Evolutionary conservation across 495 filamentous ascomycete species (phyloP).

Genomic region (Aspergillus funiculosus): DNA sequence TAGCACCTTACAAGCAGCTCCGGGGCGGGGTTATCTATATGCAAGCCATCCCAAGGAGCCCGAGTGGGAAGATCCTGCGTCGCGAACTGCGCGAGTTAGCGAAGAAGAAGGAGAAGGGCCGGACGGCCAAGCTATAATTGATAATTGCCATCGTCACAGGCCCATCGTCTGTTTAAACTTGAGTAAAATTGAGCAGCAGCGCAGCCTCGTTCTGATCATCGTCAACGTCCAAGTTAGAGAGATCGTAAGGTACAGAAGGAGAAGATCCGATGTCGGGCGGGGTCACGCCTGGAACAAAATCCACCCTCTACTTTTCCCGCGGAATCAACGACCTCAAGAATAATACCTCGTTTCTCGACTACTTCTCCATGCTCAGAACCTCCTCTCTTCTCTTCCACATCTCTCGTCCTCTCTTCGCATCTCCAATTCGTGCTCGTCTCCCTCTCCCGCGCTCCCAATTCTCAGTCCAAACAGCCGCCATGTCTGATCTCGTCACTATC

Average conservation of each 20-base stretch:
- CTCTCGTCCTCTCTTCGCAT: constrained; percentile 22
- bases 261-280: constrained; percentile 1
- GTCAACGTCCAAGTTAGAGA: too few species aligned
- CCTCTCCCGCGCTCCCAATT: constrained; percentile 10
- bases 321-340: constrained; percentile 25
- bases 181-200: too few species aligned
- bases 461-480: constrained; percentile 19
- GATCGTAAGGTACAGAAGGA: neutral
- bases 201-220: too few species aligned
- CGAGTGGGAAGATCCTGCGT: constrained; percentile 19
- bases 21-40: constrained; percentile 18
- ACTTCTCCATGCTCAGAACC: constrained; percentile 25
- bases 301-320: constrained; percentile 24
- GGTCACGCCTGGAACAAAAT: too few species aligned
- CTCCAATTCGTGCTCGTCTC: constrained; percentile 6
- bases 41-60: constrained; percentile 17
- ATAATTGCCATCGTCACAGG: too few species aligned
- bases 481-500: constrained; percentile 34
- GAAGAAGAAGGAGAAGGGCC: constrained; percentile 18
- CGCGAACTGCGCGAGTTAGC: constrained; percentile 16
- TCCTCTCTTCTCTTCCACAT: constrained; percentile 27
- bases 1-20: constrained; percentile 20
- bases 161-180: too few species aligned
- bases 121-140: constrained; percentile 9
- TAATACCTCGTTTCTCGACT: constrained; percentile 14